Evolutionary conservation across 176 grass and related monocot species (phyloP).

Genomic region (Triticum turgidum): DNA sequence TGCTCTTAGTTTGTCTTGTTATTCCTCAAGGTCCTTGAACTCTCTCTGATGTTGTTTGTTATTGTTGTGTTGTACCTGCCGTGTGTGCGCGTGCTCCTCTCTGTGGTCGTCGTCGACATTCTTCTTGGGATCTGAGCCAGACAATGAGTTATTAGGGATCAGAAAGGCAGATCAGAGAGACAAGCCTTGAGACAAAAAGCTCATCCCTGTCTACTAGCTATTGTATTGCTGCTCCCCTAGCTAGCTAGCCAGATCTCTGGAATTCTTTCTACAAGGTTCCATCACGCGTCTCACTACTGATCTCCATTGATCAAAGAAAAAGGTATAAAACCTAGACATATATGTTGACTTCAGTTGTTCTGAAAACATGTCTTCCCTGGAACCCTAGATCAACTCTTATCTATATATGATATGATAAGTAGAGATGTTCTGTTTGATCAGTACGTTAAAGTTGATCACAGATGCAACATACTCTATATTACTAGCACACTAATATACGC

Average conservation of each 20-base stretch:
- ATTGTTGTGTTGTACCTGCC: not conserved
- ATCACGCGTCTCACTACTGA: slow-evolving; percentile 18
- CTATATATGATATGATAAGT: not conserved
- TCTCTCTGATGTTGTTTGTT: not conserved
- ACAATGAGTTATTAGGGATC: slow-evolving; percentile 26
- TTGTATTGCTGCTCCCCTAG: not conserved
- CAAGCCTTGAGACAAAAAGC: slow-evolving; percentile 24
- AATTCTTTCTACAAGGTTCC: slow-evolving; percentile 18
- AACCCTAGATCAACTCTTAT: not conserved
- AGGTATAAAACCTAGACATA: slow-evolving; percentile 28
- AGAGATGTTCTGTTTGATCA: not conserved
- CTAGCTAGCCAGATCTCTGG: slow-evolving; percentile 37
- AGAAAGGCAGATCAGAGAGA: not conserved
- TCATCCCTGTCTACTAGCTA: slow-evolving; percentile 37
- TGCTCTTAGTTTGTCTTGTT: not conserved
- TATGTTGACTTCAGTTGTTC: not conserved
- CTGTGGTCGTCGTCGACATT: slow-evolving; percentile 20
- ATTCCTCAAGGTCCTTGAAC: not conserved
- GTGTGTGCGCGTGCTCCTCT: not conserved
- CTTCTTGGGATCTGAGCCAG: slow-evolving; percentile 62
- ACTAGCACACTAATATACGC: too few species aligned
- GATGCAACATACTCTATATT: too few species aligned
- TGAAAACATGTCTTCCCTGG: not conserved
- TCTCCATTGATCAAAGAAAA: slow-evolving; percentile 20
- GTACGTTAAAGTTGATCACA: not conserved